These are phyloP conservation scores for Hymenoscyphus fructigenus DNA, from an alignment of 2,329 filamentous ascomycete species.

Conservation along the genomic window DNA sequence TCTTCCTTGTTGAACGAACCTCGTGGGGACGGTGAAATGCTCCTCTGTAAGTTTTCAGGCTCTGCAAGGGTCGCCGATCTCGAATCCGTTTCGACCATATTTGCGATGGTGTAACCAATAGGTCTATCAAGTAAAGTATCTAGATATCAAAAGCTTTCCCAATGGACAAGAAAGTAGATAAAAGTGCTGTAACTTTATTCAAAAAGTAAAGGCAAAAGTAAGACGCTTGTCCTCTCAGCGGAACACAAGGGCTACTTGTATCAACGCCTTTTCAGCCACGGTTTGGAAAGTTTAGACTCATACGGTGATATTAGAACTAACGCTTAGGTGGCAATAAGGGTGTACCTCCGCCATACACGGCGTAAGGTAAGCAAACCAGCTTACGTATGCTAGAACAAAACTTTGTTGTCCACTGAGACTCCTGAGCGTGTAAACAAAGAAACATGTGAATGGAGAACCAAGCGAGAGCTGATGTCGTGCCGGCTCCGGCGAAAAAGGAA, in stretches of 20 bases:
- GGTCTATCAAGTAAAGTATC: neutral
- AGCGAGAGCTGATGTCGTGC: neutral
- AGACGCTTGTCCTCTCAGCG: neutral
- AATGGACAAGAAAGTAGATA: neutral
- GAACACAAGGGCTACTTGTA: neutral
- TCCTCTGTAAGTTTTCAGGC: constrained; percentile 26
- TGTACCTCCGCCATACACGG: neutral
- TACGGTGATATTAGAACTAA: neutral
- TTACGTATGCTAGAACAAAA: neutral
- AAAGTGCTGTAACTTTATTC: neutral
- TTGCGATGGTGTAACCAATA: neutral
- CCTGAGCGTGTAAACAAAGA: neutral
- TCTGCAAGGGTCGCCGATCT: constrained; percentile 25
- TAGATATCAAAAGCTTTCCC: neutral
- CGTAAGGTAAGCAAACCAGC: neutral
- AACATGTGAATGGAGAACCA: neutral
- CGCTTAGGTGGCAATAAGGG: neutral
- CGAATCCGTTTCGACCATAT: constrained; percentile 20
- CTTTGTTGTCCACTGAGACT: neutral
- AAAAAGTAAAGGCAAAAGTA: neutral
- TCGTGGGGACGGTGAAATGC: constrained; percentile 19
- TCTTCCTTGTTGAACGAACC: constrained; percentile 22
- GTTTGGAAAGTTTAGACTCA: neutral
- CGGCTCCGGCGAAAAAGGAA: neutral
- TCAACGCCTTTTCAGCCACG: neutral